Percentiles rank a stretch among this genome's conserved stretches.
phyloP scores from a whole-genome alignment of 768 basidiomycete species.

The Russula lepida region DNA sequence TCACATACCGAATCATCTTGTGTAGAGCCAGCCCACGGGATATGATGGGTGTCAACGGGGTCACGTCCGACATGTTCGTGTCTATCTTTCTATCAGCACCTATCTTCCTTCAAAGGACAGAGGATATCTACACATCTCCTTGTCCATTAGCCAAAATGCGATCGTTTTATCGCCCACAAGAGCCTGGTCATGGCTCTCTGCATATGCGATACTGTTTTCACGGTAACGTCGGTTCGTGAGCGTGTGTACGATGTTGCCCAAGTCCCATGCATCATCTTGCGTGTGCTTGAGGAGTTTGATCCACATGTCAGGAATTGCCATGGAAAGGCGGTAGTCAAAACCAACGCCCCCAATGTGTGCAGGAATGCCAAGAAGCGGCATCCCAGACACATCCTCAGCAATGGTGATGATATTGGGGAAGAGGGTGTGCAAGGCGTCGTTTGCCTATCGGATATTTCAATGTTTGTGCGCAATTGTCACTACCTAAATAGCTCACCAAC shows the following conservation, averaged over 20 bases:
- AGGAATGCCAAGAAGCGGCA: slow-evolving; percentile 87
- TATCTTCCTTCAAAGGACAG: not conserved
- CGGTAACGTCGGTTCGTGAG: slow-evolving; percentile 81
- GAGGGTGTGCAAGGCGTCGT: slow-evolving; percentile 76
- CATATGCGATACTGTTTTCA: slow-evolving; percentile 88
- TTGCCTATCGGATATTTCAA: slow-evolving; percentile 53
- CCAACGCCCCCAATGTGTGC: slow-evolving; percentile 81
- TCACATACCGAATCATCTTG: slow-evolving; percentile 87
- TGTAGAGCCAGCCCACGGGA: slow-evolving; percentile 87
- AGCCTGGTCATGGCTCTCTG: slow-evolving; percentile 97
- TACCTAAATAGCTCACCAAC: slow-evolving; percentile 57
- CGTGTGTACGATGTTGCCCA: slow-evolving; percentile 80
- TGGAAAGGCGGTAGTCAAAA: slow-evolving; percentile 95
- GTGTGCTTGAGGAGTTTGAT: slow-evolving; percentile 97
- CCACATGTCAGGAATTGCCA: slow-evolving; percentile 99
- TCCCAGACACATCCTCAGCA: slow-evolving; percentile 98
- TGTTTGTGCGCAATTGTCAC: not conserved
- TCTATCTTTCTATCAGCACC: slow-evolving; percentile 37
- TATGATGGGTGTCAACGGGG: slow-evolving; percentile 74
- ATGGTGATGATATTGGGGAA: slow-evolving; percentile 83
- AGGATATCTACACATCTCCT: slow-evolving; percentile 86
- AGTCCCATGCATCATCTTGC: slow-evolving; percentile 78
- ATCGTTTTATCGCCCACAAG: slow-evolving; percentile 98
- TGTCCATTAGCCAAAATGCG: slow-evolving; percentile 99
- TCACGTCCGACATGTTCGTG: slow-evolving; percentile 88